These are phyloP conservation scores for Populus tomentosa DNA, from an alignment of 441 rosid genomes.

Conservation along the genomic window DNA sequence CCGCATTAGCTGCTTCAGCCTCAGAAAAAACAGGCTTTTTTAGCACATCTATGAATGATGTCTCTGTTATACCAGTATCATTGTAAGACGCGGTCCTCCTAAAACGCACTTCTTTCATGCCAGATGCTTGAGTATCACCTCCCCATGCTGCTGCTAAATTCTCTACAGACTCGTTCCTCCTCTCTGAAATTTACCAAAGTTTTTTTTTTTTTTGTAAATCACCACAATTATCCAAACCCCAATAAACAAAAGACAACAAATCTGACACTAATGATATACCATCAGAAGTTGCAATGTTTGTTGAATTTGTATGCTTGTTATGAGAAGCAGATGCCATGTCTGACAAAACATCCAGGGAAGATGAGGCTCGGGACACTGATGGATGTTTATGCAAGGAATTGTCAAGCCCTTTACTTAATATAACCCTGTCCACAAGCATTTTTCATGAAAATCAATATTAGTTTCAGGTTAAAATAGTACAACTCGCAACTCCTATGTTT, in stretches of 20 bases:
- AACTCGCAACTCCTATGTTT: no score
- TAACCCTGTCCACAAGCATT: conserved; percentile 19
- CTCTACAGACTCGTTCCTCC: conserved; percentile 6
- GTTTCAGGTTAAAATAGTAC: no score
- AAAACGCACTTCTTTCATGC: conserved; percentile 33
- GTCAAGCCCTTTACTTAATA: conserved; percentile 26
- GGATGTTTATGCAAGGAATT: conserved; percentile 27
- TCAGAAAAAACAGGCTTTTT: conserved; percentile 33
- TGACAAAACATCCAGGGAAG: conserved; percentile 25
- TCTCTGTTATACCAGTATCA: conserved; percentile 38
- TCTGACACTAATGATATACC: conserved; percentile 21
- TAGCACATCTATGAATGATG: conserved; percentile 52
- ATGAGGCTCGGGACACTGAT: conserved; percentile 25
- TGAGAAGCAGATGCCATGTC: neutral
- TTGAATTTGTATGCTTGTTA: conserved; percentile 20
- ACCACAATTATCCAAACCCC: neutral
- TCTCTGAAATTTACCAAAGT: conserved; percentile 16
- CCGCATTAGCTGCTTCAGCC: conserved; percentile 6
- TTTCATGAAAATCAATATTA: neutral
- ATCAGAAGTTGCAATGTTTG: conserved; percentile 18
- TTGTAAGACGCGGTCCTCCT: conserved; percentile 34
- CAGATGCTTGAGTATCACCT: conserved; percentile 13
- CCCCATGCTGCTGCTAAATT: neutral
- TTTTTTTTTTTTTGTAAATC: no score
- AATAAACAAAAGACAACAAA: neutral